Evolutionary conservation across 2,329 filamentous ascomycete species (phyloP).

Genomic region (Chaetothyriales sp.): DNA sequence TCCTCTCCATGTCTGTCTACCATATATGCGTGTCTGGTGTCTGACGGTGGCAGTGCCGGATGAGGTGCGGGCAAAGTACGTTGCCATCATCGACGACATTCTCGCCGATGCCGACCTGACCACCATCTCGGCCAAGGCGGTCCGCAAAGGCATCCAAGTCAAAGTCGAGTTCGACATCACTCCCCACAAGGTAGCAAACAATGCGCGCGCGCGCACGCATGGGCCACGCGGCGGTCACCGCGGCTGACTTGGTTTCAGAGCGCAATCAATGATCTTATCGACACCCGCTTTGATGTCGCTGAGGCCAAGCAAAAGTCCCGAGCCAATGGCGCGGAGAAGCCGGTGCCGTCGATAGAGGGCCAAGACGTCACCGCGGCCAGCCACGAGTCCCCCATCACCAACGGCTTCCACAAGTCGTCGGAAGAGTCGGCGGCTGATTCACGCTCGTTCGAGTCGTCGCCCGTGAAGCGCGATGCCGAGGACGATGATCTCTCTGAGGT

Average conservation of each 20-base stretch:
- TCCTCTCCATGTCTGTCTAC: neutral
- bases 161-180: slow-evolving; percentile 48
- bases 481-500: slow-evolving; percentile 29
- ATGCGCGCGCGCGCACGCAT: neutral
- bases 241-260: slow-evolving; percentile 1
- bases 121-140: slow-evolving; percentile 52
- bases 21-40: slow-evolving; percentile 1
- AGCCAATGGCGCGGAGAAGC: slow-evolving; percentile 26
- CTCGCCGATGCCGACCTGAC: slow-evolving; percentile 47
- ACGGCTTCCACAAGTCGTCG: slow-evolving; percentile 23
- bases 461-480: slow-evolving; percentile 29
- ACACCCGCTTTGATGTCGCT: slow-evolving; percentile 59
- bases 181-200: slow-evolving; percentile 42
- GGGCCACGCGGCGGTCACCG: slow-evolving; percentile 7
- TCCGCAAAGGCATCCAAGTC: slow-evolving; percentile 50
- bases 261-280: slow-evolving; percentile 56
- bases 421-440: slow-evolving; percentile 10
- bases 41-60: slow-evolving; percentile 31
- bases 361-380: slow-evolving; percentile 12
- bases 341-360: slow-evolving; percentile 19
- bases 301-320: slow-evolving; percentile 31
- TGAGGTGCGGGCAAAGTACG: slow-evolving; percentile 38
- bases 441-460: slow-evolving; percentile 24
- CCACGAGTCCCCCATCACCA: slow-evolving; percentile 16
- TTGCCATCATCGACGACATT: slow-evolving; percentile 49